Conservation (phyloP, 805 yeast species). For the Schwanniomyces occidentalis region DNA sequence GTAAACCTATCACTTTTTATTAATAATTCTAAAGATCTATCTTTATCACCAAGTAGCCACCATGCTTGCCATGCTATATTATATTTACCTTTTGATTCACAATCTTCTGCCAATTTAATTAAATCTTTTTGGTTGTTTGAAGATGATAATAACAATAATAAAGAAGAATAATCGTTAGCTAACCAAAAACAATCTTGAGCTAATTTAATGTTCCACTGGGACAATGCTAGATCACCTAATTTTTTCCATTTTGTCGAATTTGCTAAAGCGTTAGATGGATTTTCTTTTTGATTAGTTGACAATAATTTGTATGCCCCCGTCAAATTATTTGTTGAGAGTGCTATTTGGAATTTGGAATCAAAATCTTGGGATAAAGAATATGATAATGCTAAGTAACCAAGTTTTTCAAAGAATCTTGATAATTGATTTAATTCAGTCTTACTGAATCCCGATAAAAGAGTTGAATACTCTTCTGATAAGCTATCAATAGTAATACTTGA, state of each 20-base stretch:
- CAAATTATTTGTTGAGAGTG: constrained; percentile 73
- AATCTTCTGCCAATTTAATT: constrained; percentile 59
- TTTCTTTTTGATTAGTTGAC: constrained; percentile 34
- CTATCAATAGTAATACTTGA: constrained; percentile 51
- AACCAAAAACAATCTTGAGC: constrained; percentile 79
- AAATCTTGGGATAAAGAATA: constrained; percentile 77
- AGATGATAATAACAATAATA: constrained; percentile 80
- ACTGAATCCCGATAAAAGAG: constrained; percentile 57
- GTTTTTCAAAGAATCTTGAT: constrained; percentile 91
- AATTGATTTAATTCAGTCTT: constrained; percentile 71
- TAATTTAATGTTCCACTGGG: constrained; percentile 73
- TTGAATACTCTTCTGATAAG: constrained; percentile 50
- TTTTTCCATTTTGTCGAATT: constrained; percentile 74
- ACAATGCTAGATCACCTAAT: constrained; percentile 83
- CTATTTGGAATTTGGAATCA: constrained; percentile 90
- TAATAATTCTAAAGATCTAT: constrained; percentile 63
- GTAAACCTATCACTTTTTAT: constrained; percentile 66
- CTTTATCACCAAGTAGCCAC: constrained; percentile 80
- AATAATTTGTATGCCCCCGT: constrained; percentile 62
- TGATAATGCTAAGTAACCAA: constrained; percentile 84
- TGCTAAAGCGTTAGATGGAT: constrained; percentile 46
- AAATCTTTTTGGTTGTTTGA: constrained; percentile 68
- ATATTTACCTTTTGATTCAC: constrained; percentile 74
- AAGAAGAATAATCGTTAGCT: constrained; percentile 79
- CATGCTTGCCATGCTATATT: constrained; percentile 89